Base-by-base conservation (phyloP, 345 rosid species). In the Eutrema yunnanense region DNA sequence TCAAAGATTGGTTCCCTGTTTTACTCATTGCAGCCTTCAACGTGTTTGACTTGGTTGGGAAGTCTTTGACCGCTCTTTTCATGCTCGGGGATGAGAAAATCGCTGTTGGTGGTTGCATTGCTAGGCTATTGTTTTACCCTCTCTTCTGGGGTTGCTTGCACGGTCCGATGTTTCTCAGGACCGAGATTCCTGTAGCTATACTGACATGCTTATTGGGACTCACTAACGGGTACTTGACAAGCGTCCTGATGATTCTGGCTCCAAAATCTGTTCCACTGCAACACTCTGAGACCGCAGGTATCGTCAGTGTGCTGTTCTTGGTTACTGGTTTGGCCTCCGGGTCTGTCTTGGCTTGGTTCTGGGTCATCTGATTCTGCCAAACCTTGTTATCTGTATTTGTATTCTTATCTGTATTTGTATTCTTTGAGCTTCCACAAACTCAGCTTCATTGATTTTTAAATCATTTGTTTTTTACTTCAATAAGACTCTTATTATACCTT, bases 41-140 rank as follows among this genome's bases (percentile, higher is more conserved):
- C n/a, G 82, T 92, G 75, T 95, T 92, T 78, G 99, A 92, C 73
- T 81, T 92, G 48, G 87, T 90, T 55, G 99, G 99, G 51, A 95
- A 95, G 82, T 88, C 85, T 0, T 47, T 92, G 83, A 92, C 99
- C 9, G 86, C 98, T 3, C 67, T 81, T 12, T 90, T 80, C 74
- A 80, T 90, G 29, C 79, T 85, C 3, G 78, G 81, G 76, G 84
- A 92, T 70, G 85, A 77, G 73, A 92, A 87, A 55, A 41, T 88
- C 40, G 98, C 89, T 11, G 80, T 92, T 69, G 86, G 87, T 50
- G 73, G 87, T 47, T 88, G 88, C 65, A 79, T 84, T 46, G 88
- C 76, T n/a, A 90, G 99, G 75, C 80, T 95, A 54, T 46, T 95
- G 76, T 95, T 95, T 80, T 90, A 84, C 65, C 97, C 98, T 29